Evolutionary conservation across 805 yeast species (phyloP), one percentile per base, ranked within the genome.

Genomic region (Pichia kluyveri): DNA sequence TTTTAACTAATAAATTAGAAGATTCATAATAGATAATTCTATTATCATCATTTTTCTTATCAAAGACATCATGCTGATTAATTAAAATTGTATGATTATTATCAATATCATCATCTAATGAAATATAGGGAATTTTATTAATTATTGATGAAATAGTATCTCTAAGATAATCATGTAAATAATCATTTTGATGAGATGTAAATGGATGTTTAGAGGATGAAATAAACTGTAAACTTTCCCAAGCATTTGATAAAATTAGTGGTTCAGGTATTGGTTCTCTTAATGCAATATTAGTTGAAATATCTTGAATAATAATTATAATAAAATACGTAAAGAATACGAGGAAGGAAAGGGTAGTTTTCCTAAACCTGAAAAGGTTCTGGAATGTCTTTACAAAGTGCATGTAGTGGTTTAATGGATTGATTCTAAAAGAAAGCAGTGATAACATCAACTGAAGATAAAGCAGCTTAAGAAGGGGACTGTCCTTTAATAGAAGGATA

Each of bases 1-100:
- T 65, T 59, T 84, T 80, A 8, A 82, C 96, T 39, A 86, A 57
- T n/a, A 90, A 68, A 58, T 90, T 90, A 52, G 86, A 79, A 46
- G 91, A 79, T 62, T 90, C 96, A 60, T 77, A 90, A 66, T 85
- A 88, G n/a, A 79, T 69, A 12, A 85, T 72, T 47, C 80, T 69
- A 51, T 68, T 70, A 3, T 59, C 58, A 5, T 69, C 63, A 39
- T 63, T 69, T 0, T 61, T 54, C n/a, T 75, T 63, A 15, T 73
- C 69, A 60, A 75, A 76, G 19, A 71, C 74, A 49, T 73, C 78
- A 8, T 69, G 63, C 50, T 76, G 81, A 44, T 78, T 69, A 54
- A 81, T 71, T 48, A 63, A 43, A n/a, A 53, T 50, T 14, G 51
- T 47, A 31, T 46, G 50, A 34, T 51, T 51, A 12, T 46, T 31